Evolutionary conservation across 78 protist species (phyloP), one percentile per base, ranked within the genome.

Genomic region (Tieghemostelium lacteum): DNA sequence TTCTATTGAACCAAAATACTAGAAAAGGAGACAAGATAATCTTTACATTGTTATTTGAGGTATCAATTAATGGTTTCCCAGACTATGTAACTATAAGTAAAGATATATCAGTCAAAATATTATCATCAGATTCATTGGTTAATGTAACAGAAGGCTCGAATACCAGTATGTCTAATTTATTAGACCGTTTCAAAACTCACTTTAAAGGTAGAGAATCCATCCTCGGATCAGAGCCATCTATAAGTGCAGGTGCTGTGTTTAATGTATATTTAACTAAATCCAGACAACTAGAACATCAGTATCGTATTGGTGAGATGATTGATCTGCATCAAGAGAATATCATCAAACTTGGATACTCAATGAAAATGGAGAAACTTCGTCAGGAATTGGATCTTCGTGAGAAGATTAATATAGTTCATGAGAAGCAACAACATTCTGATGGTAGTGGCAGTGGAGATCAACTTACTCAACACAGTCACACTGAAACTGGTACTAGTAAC

Each of bases 331-430:
- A 83, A 55, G 91, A 83, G 36, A 83, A 69, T 39, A 57, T 83
- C 0, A 19, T 83, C 4, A 83, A 83, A 37, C 28, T 83, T 1
- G 91, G 78, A 19, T 83, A 83, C 33, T 73, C 91, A 24, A 83
- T 83, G 91, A 52, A 70, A 40, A 83, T 83, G 76, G 91, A 83
- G 17, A 83, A 83, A 31, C 17, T 83, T 12, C 14, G 91, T 20
- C 91, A 83, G 33, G 91, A 83, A 50, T 45, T 83, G 34, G 91
- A 83, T 45, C 50, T 83, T 24, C 77, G 91, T 40, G 75, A 83
- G n/a, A 66, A 69, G 31, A n/a, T 83, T 50, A 70, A 64, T n/a
- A 17, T 45, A 16, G 55, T 55, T 4, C 67, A 57, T 2, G 70
- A 69, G 31, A 34, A 67, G 31, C 0, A 37, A 24, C 0, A 50